Evolutionary conservation across 2,329 filamentous ascomycete species (phyloP).

Genomic region (Monosporascus cannonballus): DNA sequence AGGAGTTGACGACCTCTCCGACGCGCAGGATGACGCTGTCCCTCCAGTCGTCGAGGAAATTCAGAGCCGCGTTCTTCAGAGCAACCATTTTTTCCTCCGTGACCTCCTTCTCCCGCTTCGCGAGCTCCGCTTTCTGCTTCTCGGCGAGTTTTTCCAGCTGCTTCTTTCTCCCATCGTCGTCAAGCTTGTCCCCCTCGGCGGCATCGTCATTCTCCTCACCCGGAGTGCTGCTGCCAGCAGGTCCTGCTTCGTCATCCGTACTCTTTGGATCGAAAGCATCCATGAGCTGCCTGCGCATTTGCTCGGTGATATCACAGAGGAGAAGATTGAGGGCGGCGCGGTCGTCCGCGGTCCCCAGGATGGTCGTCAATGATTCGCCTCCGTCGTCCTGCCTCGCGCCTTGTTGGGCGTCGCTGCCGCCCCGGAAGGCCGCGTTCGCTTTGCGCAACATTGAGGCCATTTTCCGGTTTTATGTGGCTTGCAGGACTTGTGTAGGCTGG

Average conservation of each 20-base stretch:
- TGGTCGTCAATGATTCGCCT: constrained; percentile 20
- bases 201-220: not conserved
- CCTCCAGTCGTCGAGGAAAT: constrained; percentile 25
- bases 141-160: constrained; percentile 9
- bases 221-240: not conserved
- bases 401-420: constrained; percentile 6
- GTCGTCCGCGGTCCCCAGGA: constrained; percentile 19
- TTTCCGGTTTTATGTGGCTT: not conserved
- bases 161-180: constrained; percentile 3
- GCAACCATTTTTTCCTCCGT: constrained; percentile 17
- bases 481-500: not conserved
- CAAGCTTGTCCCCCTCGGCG: not conserved
- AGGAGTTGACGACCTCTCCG: constrained; percentile 22
- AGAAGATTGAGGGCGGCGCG: constrained; percentile 20
- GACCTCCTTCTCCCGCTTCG: constrained; percentile 19
- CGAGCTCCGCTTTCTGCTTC: constrained; percentile 13
- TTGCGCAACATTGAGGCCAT: constrained; percentile 20
- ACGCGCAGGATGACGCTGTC: constrained; percentile 23
- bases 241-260: constrained; percentile 7
- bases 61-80: constrained; percentile 19
- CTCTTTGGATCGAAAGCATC: constrained; percentile 18
- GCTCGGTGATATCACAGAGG: constrained; percentile 19
- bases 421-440: constrained; percentile 14
- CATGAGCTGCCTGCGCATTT: constrained; percentile 18
- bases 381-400: constrained; percentile 12